A percentile compares a stretch with the other conserved stretches of the same genome.
phyloP scores from a whole-genome alignment of 2,329 filamentous ascomycete species.

The Talaromyces verruculosus region DNA sequence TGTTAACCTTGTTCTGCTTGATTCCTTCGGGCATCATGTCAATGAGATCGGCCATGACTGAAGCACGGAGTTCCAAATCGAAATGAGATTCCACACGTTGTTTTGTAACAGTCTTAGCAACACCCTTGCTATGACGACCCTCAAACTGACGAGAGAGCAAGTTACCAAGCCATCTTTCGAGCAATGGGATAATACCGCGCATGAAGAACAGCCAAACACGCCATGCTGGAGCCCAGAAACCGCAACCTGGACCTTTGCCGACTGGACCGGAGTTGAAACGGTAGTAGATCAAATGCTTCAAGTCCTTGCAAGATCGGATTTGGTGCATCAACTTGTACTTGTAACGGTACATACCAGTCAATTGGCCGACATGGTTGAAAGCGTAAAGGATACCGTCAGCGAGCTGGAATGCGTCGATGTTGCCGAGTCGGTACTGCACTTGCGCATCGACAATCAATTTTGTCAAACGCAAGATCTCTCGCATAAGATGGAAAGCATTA shows the following conservation, averaged over 20 bases:
- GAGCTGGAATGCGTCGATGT: slow-evolving; percentile 98
- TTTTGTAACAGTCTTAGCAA: slow-evolving; percentile 98
- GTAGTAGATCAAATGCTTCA: slow-evolving; percentile 99
- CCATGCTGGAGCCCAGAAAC: slow-evolving; percentile 99
- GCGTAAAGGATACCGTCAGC: slow-evolving; percentile 98
- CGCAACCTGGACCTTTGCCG: slow-evolving; percentile 94
- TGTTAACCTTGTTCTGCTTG: slow-evolving; percentile 99
- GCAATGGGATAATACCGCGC: slow-evolving; percentile 92
- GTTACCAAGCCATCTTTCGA: slow-evolving; percentile 97
- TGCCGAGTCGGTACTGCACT: slow-evolving; percentile 94
- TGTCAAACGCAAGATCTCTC: slow-evolving; percentile 90
- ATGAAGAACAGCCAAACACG: slow-evolving; percentile 99
- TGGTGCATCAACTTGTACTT: slow-evolving; percentile 99
- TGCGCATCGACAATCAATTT: slow-evolving; percentile 98
- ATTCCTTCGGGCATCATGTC: slow-evolving; percentile 99
- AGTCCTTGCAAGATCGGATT: slow-evolving; percentile 96
- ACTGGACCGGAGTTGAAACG: slow-evolving; percentile 96
- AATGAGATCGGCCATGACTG: slow-evolving; percentile 98
- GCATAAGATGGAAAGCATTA: slow-evolving; percentile 98
- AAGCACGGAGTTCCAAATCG: slow-evolving; percentile 92
- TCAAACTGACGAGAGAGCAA: slow-evolving; percentile 96
- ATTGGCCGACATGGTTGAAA: slow-evolving; percentile 97
- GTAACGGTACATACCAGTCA: slow-evolving; percentile 99
- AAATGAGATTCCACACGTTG: slow-evolving; percentile 99
- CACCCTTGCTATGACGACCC: slow-evolving; percentile 96